These are phyloP conservation scores for Zygosaccharomyces sapae DNA, from an alignment of 1,139 yeast species.

Conservation along the genomic window DNA sequence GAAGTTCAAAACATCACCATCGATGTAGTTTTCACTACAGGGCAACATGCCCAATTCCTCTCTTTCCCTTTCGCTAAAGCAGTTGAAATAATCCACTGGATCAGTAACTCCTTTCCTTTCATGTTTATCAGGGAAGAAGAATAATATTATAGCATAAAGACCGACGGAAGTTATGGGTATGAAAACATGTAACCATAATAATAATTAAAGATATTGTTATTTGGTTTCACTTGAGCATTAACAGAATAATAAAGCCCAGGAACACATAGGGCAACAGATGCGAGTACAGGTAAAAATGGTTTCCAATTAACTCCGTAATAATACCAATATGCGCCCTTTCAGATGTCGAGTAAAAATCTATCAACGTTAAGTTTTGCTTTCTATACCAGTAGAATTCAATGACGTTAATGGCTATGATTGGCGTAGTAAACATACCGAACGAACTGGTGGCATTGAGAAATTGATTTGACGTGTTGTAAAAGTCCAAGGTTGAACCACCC, in stretches of 20 bases:
- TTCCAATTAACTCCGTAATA: slow-evolving; percentile 35
- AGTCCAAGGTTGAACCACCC: slow-evolving; percentile 42
- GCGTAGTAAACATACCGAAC: slow-evolving; percentile 36
- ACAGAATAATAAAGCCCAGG: slow-evolving; percentile 32
- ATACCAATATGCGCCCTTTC: slow-evolving; percentile 29
- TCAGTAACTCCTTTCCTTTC: slow-evolving; percentile 22
- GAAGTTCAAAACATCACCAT: slow-evolving; percentile 6
- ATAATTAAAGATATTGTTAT: slow-evolving; percentile 35
- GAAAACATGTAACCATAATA: slow-evolving; percentile 31
- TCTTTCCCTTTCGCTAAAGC: slow-evolving; percentile 23
- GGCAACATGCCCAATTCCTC: slow-evolving; percentile 17
- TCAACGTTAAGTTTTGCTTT: slow-evolving; percentile 23
- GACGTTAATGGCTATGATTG: slow-evolving; percentile 35
- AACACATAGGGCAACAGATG: slow-evolving; percentile 30
- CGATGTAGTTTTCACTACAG: not conserved
- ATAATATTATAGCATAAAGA: slow-evolving; percentile 10
- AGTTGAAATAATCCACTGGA: slow-evolving; percentile 24
- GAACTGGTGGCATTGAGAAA: slow-evolving; percentile 38
- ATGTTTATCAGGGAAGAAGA: slow-evolving; percentile 15
- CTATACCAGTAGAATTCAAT: slow-evolving; percentile 36
- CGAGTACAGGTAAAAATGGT: slow-evolving; percentile 32
- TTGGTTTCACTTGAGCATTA: slow-evolving; percentile 30
- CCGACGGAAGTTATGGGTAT: slow-evolving; percentile 17
- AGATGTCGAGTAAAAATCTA: slow-evolving; percentile 28
- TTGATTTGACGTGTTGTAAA: slow-evolving; percentile 36